Evolutionary conservation across 768 basidiomycete genomes (phyloP), one percentile per base, ranked within the genome.

Genomic region (Dictyophora rubrovolvata): DNA sequence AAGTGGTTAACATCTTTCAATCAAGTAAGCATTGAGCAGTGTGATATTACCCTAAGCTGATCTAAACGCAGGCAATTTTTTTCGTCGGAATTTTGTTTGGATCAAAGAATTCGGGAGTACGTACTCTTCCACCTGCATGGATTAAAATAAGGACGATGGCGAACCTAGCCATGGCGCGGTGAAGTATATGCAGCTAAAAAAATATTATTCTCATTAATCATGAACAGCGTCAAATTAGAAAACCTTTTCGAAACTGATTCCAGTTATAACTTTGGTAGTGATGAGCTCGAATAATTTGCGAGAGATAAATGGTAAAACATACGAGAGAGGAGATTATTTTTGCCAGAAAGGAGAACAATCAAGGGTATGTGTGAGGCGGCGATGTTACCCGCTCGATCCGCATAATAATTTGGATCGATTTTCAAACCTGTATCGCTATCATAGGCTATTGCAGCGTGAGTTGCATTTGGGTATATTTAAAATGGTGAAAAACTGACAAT

Each of bases 401-500:
- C 35, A 48, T 58, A 63, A 21, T 55, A 48, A 8, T 16, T 48
- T 9, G 54, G 22, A 35, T 56, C 42, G 17, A 56, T 36, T 21
- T 46, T 47, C 21, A 65, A 67, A 55, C 63, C 64, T 20, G 28
- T 61, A 12, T 64, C 53, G 9, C 67, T 62, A 53, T 65, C 59
- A 7, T 55, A 46, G 14, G 63, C 66, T 65, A 28, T 28, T 7
- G 51, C 14, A 61, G n/a, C 35, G 37, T 23, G n/a, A 22, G 34
- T 57, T n/a, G n/a, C n/a, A n/a, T n/a, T n/a, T n/a, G n/a, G 20
- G 33, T 20, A 35, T 47, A 23, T 5, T 46, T 37, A 5, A 35
- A 36, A 11, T 18, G 23, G 46, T 7, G 10, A 14, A 23, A 53
- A 52, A 67, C 77, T 66, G 62, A 82, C 82, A 75, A 51, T 78